Conservation (phyloP, 2,329 filamentous ascomycete genomes). For the Graphilbum sp. region DNA sequence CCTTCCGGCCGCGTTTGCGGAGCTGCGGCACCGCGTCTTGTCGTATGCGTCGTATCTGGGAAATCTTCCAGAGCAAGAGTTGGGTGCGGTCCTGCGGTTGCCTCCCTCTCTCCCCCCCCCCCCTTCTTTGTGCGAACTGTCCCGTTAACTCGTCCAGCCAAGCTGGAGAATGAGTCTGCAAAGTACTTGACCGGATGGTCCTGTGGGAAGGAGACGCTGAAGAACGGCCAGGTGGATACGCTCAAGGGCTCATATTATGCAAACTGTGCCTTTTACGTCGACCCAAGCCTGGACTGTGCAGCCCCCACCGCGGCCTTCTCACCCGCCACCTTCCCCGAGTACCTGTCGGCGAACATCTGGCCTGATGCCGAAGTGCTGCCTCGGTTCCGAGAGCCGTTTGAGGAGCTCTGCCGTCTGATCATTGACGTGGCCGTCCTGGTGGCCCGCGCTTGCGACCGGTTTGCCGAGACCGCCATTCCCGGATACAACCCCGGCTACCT, state of each 20-base stretch:
- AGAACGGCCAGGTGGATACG: conserved; percentile 61
- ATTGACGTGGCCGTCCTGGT: conserved; percentile 84
- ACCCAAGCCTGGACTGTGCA: conserved; percentile 44
- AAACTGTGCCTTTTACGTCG: conserved; percentile 64
- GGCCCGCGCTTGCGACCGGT: conserved; percentile 76
- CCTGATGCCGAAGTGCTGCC: conserved; percentile 52
- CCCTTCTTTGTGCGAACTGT: background rate
- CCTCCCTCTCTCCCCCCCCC: no score
- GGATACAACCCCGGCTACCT: conserved; percentile 66
- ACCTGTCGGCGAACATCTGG: conserved; percentile 84
- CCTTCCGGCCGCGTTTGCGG: conserved; percentile 53
- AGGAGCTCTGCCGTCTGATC: conserved; percentile 64
- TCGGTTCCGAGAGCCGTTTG: conserved; percentile 57
- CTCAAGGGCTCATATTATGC: conserved; percentile 75
- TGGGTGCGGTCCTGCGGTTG: conserved; percentile 36
- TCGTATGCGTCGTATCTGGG: conserved; percentile 84
- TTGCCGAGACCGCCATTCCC: conserved; percentile 57
- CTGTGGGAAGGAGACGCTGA: conserved; percentile 64
- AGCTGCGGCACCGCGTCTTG: conserved; percentile 57
- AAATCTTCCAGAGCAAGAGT: conserved; percentile 53
- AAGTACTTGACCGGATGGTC: conserved; percentile 64
- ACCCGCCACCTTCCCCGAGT: conserved; percentile 59
- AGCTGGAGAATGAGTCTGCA: conserved; percentile 40
- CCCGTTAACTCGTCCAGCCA: conserved; percentile 19
- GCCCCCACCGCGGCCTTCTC: conserved; percentile 41